phyloP scores from a whole-genome alignment of 805 yeast genomes.

The Zygoascus flipseniorum region DNA sequence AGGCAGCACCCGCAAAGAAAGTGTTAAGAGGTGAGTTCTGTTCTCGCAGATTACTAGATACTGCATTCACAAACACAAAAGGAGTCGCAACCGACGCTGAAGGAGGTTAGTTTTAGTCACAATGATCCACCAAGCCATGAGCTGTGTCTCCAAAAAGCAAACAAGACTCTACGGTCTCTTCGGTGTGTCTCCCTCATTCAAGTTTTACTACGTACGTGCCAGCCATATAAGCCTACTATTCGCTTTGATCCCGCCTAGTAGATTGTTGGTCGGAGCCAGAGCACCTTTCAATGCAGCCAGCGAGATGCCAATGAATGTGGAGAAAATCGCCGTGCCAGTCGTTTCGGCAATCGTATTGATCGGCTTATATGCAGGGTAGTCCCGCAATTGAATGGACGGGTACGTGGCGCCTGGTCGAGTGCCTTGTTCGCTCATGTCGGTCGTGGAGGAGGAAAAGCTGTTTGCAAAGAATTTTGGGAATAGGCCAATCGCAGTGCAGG shows the following conservation, averaged over 20 bases:
- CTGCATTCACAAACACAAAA: conserved; percentile 30
- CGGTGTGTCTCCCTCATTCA: too few relatives aligned
- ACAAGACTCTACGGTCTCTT: too few relatives aligned
- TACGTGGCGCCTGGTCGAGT: conserved; percentile 1
- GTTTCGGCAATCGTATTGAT: conserved; percentile 48
- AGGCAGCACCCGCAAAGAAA: conserved; percentile 39
- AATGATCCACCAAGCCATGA: too few relatives aligned
- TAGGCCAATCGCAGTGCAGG: too few relatives aligned
- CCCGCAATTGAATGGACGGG: conserved; percentile 1
- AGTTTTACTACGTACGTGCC: conserved; percentile 8
- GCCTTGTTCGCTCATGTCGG: neutral
- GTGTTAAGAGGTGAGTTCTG: conserved; percentile 56
- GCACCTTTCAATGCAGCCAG: conserved; percentile 37
- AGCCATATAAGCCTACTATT: conserved; percentile 20
- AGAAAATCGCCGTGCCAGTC: conserved; percentile 37
- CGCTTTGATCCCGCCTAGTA: conserved; percentile 22
- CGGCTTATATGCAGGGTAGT: conserved; percentile 39
- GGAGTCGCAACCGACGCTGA: conserved; percentile 32
- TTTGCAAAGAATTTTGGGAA: neutral
- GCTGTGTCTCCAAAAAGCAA: too few relatives aligned
- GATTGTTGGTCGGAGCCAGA: conserved; percentile 24
- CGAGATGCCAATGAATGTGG: conserved; percentile 39
- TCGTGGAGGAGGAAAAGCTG: neutral
- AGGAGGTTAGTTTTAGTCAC: neutral
- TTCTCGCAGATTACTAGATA: conserved; percentile 52